These are phyloP conservation scores for Rhizodiscina lignyota DNA, from an alignment of 495 filamentous ascomycete species.

Conservation along the genomic window DNA sequence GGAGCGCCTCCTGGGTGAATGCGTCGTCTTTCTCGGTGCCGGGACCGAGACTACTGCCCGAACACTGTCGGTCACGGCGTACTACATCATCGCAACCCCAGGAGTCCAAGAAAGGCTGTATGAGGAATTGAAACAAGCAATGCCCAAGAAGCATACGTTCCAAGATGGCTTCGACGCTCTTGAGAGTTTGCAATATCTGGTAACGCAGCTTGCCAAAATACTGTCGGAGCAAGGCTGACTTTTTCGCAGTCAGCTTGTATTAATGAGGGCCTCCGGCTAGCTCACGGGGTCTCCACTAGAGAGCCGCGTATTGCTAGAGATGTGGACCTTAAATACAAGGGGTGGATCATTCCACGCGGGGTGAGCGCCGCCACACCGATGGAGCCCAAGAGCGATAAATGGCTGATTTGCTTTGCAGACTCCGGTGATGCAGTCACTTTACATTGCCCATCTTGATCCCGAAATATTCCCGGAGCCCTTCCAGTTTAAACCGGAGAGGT, in stretches of 20 bases:
- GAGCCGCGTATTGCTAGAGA: background rate
- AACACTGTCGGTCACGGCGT: background rate
- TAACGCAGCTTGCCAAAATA: background rate
- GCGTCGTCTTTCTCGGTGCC: background rate
- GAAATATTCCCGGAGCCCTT: conserved; percentile 23
- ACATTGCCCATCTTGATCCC: conserved; percentile 24
- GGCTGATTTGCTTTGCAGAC: background rate
- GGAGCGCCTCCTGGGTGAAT: background rate
- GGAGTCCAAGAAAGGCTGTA: background rate
- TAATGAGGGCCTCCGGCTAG: conserved; percentile 2
- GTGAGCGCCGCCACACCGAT: background rate
- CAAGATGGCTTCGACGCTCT: background rate
- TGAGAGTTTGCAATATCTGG: background rate
- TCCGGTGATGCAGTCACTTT: background rate
- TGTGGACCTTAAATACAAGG: conserved; percentile 3
- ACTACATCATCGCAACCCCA: background rate
- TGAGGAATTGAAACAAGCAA: background rate
- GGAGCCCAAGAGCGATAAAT: background rate
- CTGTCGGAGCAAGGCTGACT: background rate
- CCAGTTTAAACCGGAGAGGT: conserved; percentile 28
- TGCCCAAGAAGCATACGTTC: background rate
- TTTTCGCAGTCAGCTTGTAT: background rate
- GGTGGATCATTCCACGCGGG: conserved; percentile 4
- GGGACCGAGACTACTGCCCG: background rate
- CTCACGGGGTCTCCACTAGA: conserved; percentile 1